phyloP scores from a whole-genome alignment of 2,329 filamentous ascomycete genomes.

The Gyromitra esculenta region DNA sequence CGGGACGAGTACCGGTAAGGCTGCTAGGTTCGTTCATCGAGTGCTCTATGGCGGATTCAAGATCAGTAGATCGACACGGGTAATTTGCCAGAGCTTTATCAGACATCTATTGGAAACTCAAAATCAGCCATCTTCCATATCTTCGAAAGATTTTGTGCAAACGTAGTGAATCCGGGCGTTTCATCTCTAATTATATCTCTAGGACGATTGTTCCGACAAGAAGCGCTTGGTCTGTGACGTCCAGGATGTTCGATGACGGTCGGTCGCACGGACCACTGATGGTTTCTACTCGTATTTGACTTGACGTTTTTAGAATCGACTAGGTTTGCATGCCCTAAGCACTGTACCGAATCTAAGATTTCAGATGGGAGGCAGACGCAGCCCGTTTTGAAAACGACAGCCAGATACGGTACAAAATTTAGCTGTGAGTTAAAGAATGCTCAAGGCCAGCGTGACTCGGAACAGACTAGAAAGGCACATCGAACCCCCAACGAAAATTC shows the following conservation, averaged over 20 bases:
- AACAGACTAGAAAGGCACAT: neutral
- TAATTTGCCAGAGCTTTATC: neutral
- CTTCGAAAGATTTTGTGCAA: neutral
- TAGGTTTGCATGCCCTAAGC: too few relatives aligned
- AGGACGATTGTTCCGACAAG: neutral
- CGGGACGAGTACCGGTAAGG: neutral
- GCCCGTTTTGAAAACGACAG: too few relatives aligned
- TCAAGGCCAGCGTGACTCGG: neutral
- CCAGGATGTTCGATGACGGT: neutral
- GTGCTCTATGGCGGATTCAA: neutral
- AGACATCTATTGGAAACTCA: neutral
- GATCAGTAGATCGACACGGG: constrained; percentile 4
- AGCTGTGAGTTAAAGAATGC: neutral
- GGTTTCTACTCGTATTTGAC: too few relatives aligned
- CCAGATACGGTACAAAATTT: neutral
- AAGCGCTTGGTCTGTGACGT: neutral
- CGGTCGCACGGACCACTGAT: neutral
- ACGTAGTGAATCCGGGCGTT: neutral
- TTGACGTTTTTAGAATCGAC: too few relatives aligned
- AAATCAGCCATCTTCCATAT: neutral
- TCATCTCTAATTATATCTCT: neutral
- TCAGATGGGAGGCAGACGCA: too few relatives aligned
- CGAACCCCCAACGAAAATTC: neutral
- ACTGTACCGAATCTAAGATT: too few relatives aligned
- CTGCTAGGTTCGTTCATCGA: neutral